Evolutionary conservation across 192 early-diverging fungal genomes (phyloP), one percentile per base, ranked within the genome.

Genomic region (Backusella morwellensis): DNA sequence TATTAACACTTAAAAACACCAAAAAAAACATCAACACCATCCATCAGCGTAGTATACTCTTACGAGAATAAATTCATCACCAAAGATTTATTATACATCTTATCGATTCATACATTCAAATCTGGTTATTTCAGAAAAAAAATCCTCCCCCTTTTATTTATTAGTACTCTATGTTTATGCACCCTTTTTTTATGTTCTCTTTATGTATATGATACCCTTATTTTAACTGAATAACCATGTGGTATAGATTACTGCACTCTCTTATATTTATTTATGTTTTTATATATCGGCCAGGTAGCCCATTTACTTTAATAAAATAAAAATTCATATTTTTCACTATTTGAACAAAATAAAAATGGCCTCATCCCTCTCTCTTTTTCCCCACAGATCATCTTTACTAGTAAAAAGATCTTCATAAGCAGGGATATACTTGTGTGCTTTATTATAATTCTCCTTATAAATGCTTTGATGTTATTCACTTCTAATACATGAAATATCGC

Each of bases 141-240:
- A 19, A 63, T 12, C 15, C 11, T 44, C 42, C 56, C 56, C 26
- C 2, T 14, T 63, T 63, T 63, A 63, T 63, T 63, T 63, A 63
- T 63, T 63, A 63, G 19, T 50, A 50, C 19, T 50, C 47, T 63
- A 63, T 63, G 56, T 63, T 63, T 63, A 63, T 63, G 56, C 56
- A 63, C 56, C 56, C 23, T 26, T 63, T 63, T 63, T 1, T 26
- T 63, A 26, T 63, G 26, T 26, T 26, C 26, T 63, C 56, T 50
- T 2, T 63, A 63, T 63, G 56, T 63, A 63, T 63, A 63, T 63
- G 56, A 63, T 63, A 63, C 56, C 56, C 23, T 63, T 63, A 63
- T 63, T 63, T 29, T 63, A 63, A 63, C 11, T 63, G 56, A 63
- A 63, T 63, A 29, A 29, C 56, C 56, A 26, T 29, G 56, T 63